Conservation (phyloP, 202 grass and related monocot genomes). For the Carex arenaria region DNA sequence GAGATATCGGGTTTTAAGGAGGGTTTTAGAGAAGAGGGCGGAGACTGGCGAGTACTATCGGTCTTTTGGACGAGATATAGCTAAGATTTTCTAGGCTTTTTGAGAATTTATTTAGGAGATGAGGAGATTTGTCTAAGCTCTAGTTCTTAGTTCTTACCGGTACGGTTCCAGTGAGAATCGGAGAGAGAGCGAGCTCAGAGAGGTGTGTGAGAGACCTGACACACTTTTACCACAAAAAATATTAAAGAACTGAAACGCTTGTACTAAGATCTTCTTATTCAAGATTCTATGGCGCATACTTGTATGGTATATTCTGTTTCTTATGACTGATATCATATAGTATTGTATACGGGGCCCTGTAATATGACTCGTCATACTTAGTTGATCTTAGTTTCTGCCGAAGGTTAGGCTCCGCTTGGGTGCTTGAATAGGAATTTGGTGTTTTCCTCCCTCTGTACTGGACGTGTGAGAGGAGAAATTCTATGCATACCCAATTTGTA, state of each 20-base stretch:
- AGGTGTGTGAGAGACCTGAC: not conserved
- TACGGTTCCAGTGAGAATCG: not conserved
- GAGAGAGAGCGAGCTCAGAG: not conserved
- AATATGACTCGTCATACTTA: not conserved
- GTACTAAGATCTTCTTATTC: not conserved
- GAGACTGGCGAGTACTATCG: not conserved
- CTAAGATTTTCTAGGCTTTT: not conserved
- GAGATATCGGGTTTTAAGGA: slow-evolving; percentile 8
- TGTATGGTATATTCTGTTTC: not conserved
- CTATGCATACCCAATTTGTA: slow-evolving; percentile 11
- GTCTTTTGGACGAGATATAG: not conserved
- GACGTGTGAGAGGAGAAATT: not conserved
- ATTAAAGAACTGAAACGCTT: not conserved
- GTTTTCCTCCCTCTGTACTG: slow-evolving; percentile 2
- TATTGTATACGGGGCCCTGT: not conserved
- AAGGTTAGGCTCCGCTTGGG: not conserved
- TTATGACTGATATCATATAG: not conserved
- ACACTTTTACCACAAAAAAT: not conserved
- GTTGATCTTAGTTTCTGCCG: not conserved
- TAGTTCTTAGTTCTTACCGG: not conserved
- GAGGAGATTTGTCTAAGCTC: not conserved
- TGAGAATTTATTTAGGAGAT: not conserved
- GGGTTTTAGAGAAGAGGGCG: slow-evolving; percentile 11
- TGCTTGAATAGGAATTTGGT: slow-evolving; percentile 12
- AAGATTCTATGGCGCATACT: not conserved